Conservation (phyloP, 2,329 filamentous ascomycete species). For the Huntiella bhutanensis region DNA sequence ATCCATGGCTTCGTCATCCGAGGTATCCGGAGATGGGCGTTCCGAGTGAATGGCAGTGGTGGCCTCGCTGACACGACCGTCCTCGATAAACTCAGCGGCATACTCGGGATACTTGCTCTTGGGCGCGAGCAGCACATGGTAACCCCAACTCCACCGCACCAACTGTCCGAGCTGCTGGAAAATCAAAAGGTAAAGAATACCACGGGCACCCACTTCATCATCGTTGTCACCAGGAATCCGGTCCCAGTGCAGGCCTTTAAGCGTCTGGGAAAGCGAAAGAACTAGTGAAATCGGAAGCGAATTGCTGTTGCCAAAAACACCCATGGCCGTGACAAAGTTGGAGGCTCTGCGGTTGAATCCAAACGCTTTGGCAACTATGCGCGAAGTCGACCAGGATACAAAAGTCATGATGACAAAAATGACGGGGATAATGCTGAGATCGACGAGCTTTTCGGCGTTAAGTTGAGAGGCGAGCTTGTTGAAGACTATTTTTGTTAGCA, state of each 20-base stretch:
- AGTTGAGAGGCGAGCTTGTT: slow-evolving; percentile 91
- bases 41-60: slow-evolving; percentile 33
- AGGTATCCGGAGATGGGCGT: slow-evolving; percentile 28
- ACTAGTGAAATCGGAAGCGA: slow-evolving; percentile 93
- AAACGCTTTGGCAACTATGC: slow-evolving; percentile 52
- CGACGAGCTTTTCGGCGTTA: slow-evolving; percentile 72
- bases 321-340: slow-evolving; percentile 96
- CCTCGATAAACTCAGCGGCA: slow-evolving; percentile 30
- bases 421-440: slow-evolving; percentile 83
- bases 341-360: slow-evolving; percentile 66
- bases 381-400: slow-evolving; percentile 65
- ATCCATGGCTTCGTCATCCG: slow-evolving; percentile 25
- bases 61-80: slow-evolving; percentile 20
- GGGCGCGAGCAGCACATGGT: slow-evolving; percentile 81
- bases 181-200: slow-evolving; percentile 86
- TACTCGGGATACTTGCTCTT: slow-evolving; percentile 54
- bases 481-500: slow-evolving; percentile 39
- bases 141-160: slow-evolving; percentile 95
- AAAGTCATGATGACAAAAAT: slow-evolving; percentile 81
- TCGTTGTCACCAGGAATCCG: slow-evolving; percentile 82
- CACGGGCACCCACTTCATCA: slow-evolving; percentile 79
- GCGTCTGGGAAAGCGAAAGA: slow-evolving; percentile 77
- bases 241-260: slow-evolving; percentile 86
- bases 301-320: slow-evolving; percentile 94
- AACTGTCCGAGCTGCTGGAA: slow-evolving; percentile 96